phyloP scores from a whole-genome alignment of 1,284 basidiomycete genomes.

The Apiotrichum montevideense region DNA sequence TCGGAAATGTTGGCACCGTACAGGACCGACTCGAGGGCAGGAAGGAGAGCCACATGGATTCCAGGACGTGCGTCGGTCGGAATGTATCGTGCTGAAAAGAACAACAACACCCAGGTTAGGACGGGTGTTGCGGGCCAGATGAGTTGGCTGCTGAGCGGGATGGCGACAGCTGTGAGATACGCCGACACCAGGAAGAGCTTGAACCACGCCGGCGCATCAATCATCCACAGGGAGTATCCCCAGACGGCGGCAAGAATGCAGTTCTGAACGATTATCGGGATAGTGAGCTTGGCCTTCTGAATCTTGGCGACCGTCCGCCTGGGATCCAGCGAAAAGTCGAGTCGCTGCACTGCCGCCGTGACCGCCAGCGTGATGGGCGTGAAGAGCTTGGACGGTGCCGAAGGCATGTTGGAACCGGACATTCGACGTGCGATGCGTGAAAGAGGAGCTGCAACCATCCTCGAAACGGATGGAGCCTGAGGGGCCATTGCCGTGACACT shows the following conservation, averaged over 20 bases:
- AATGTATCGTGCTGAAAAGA: constrained; percentile 81
- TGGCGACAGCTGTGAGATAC: constrained; percentile 62
- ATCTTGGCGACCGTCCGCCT: constrained; percentile 61
- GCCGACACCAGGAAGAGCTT: constrained; percentile 76
- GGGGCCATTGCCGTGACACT: background rate
- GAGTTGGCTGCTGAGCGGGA: constrained; percentile 89
- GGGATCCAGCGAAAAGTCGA: constrained; percentile 72
- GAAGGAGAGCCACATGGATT: constrained; percentile 86
- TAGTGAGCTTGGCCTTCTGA: constrained; percentile 57
- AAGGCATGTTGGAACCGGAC: constrained; percentile 20
- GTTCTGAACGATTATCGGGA: constrained; percentile 57
- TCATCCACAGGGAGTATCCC: constrained; percentile 70
- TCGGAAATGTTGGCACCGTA: constrained; percentile 97
- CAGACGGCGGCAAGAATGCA: constrained; percentile 58
- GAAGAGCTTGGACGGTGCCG: constrained; percentile 23
- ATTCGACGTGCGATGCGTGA: constrained; percentile 26
- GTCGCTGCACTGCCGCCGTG: constrained; percentile 49
- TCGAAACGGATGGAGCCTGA: constrained; percentile 24
- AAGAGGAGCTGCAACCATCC: constrained; percentile 36
- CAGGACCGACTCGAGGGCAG: constrained; percentile 86
- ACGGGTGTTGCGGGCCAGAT: constrained; percentile 83
- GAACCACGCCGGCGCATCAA: constrained; percentile 52
- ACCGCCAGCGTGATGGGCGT: constrained; percentile 35
- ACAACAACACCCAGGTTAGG: constrained; percentile 76
- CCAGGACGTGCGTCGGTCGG: constrained; percentile 65